Conservation (phyloP, 495 filamentous ascomycete genomes). For the Tuber brumale region DNA sequence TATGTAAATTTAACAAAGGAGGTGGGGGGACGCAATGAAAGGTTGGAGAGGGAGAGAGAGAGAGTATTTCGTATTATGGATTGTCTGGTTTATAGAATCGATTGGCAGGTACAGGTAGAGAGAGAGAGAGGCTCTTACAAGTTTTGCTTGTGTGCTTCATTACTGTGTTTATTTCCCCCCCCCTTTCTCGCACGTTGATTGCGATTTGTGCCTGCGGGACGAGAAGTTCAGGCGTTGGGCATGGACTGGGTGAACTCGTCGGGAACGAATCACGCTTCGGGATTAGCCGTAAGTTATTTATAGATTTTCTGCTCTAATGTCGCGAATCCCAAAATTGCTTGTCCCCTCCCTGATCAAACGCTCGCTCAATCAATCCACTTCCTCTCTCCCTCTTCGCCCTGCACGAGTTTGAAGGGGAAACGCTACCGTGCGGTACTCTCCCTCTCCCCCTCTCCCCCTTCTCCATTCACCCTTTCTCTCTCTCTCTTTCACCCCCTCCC, state of each 20-base stretch:
- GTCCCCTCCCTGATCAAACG: background rate
- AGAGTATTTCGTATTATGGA: too few species aligned
- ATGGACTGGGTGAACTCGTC: background rate
- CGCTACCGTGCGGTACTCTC: background rate
- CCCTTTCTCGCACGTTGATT: background rate
- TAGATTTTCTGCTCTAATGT: background rate
- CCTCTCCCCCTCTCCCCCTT: background rate
- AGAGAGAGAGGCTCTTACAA: background rate
- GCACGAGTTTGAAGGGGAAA: background rate
- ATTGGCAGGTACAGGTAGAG: background rate
- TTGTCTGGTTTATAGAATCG: too few species aligned
- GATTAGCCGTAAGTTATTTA: background rate
- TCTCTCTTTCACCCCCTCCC: background rate
- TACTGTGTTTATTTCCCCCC: background rate
- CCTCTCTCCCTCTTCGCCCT: background rate
- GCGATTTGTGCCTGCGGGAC: background rate
- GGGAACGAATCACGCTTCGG: background rate
- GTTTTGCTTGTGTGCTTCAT: background rate
- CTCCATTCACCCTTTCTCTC: background rate
- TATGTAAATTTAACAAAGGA: background rate
- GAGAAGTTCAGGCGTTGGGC: background rate
- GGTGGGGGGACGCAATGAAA: background rate
- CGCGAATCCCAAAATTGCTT: background rate
- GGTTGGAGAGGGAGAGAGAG: background rate
- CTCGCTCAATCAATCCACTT: background rate